Conservation (phyloP, 176 grass and related monocot genomes). For the Leersia perrieri region DNA sequence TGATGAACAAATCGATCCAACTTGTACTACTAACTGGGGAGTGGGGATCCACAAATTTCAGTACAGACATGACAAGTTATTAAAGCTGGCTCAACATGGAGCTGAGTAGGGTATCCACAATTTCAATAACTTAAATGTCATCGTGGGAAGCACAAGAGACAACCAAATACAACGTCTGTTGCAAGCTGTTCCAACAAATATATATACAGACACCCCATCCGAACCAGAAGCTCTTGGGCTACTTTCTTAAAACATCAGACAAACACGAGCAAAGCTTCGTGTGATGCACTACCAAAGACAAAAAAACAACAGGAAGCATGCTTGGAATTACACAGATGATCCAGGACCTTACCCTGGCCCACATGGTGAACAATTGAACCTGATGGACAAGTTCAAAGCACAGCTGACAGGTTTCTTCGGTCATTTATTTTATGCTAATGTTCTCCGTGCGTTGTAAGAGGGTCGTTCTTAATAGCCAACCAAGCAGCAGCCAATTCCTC, state of each 20-base stretch:
- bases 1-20: background rate
- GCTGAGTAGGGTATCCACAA: background rate
- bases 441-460: background rate
- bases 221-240: constrained; percentile 18
- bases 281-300: background rate
- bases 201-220: constrained; percentile 39
- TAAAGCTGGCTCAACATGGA: background rate
- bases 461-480: background rate
- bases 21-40: too few species aligned
- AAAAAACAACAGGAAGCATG: constrained; percentile 21
- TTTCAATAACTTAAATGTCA: background rate
- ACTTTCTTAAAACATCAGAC: constrained; percentile 26
- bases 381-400: background rate
- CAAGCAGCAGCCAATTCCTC: background rate
- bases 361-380: constrained; percentile 21
- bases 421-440: background rate
- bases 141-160: background rate
- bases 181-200: constrained; percentile 11
- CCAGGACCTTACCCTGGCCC: constrained; percentile 31
- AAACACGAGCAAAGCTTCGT: constrained; percentile 24
- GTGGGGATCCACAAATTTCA: background rate
- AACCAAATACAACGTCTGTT: constrained; percentile 17
- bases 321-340: constrained; percentile 27
- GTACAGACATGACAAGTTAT: background rate
- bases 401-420: background rate